A percentile compares a stretch with the other conserved stretches of the same genome.
Evolutionary conservation across 1,284 basidiomycete species (phyloP).

Genomic region (Pyrrhoderma noxium): DNA sequence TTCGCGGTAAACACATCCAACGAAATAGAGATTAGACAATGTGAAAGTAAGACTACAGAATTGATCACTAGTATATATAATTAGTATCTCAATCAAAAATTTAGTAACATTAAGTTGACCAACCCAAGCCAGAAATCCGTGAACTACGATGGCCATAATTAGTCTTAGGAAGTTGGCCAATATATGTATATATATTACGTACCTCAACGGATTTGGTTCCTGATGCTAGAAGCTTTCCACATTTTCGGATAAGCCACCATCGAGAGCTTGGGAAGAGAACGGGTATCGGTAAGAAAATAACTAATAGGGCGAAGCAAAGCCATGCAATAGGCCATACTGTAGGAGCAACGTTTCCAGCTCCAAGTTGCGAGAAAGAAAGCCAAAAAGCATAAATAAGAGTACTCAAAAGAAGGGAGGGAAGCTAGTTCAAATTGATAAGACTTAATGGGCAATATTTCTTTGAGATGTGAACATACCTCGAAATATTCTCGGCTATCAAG

Average conservation of each 20-base stretch:
- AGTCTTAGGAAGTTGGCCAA: not conserved
- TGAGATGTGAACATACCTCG: constrained; percentile 41
- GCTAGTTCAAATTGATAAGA: constrained; percentile 35
- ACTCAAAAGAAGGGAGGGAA: constrained; percentile 74
- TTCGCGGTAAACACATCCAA: constrained; percentile 64
- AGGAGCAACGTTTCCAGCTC: constrained; percentile 37
- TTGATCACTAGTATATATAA: constrained; percentile 57
- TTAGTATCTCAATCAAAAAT: not conserved
- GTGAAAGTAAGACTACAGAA: constrained; percentile 73
- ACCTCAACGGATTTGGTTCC: constrained; percentile 75
- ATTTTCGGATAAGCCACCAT: constrained; percentile 70
- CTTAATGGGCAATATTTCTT: not conserved
- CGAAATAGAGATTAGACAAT: constrained; percentile 63
- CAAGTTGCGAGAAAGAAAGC: constrained; percentile 71
- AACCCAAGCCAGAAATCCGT: constrained; percentile 80
- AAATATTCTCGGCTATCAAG: constrained; percentile 81
- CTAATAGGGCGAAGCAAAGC: constrained; percentile 55
- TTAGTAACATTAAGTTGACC: constrained; percentile 20
- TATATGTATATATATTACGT: constrained; percentile 19
- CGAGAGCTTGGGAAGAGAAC: constrained; percentile 59
- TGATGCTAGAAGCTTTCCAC: constrained; percentile 58
- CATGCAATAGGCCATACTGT: constrained; percentile 82
- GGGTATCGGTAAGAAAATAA: constrained; percentile 76
- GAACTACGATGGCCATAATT: constrained; percentile 38
- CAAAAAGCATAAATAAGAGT: constrained; percentile 78